Conservation (phyloP, 2,329 filamentous ascomycete genomes). For the Colletotrichum lini region DNA sequence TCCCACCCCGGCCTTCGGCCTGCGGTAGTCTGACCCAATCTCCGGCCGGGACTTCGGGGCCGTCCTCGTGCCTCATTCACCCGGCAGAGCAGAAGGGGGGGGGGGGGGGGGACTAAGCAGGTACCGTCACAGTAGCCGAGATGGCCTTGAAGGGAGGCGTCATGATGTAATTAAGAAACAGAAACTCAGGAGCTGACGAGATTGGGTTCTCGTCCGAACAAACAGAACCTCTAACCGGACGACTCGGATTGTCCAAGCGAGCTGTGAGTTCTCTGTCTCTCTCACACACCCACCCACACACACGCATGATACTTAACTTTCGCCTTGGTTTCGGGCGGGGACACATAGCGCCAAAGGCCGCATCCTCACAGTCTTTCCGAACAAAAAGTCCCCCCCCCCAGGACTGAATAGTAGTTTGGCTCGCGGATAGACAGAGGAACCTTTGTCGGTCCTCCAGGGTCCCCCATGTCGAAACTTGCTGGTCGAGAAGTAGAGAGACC, state of each 20-base stretch:
- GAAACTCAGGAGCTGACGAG: neutral
- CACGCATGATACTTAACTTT: conserved; percentile 7
- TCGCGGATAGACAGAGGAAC: neutral
- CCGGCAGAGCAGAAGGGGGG: no score
- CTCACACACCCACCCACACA: neutral
- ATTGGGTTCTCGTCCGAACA: neutral
- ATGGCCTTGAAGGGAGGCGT: no score
- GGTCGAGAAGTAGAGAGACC: no score
- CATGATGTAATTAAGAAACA: neutral
- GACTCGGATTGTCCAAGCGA: neutral
- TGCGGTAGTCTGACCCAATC: no score
- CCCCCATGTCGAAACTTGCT: neutral
- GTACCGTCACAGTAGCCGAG: no score
- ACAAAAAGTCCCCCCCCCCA: neutral
- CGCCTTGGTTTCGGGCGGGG: conserved; percentile 22
- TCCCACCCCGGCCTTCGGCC: no score
- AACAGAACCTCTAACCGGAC: neutral
- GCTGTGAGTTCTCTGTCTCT: no score
- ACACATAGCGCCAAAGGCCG: conserved; percentile 22
- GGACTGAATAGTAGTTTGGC: neutral
- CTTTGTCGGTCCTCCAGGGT: conserved; percentile 14
- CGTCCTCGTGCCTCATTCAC: no score
- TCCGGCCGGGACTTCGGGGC: no score
- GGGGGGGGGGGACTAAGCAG: no score
- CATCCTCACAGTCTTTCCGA: no score